Percentiles rank a stretch among this genome's conserved stretches.
Conservation (phyloP, 495 filamentous ascomycete species). For the Penicillium manginii region DNA sequence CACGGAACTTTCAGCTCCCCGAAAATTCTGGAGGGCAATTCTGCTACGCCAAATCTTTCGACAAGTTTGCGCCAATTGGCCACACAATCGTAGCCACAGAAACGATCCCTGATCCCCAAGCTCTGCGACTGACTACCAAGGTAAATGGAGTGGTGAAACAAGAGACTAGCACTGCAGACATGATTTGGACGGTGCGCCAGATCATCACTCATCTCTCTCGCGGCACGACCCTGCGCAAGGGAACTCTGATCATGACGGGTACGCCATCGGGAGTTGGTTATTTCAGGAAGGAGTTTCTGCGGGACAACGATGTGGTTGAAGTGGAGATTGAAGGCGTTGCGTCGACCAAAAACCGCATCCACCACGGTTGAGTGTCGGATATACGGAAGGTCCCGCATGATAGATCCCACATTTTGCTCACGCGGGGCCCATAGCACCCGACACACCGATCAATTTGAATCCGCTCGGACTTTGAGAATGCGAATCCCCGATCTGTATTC, state of each 20-base stretch:
- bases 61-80: conserved; percentile 76
- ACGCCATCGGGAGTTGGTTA: conserved; percentile 51
- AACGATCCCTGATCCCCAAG: conserved; percentile 60
- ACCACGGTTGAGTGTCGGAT: conserved; percentile 2
- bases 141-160: conserved; percentile 70
- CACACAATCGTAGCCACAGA: conserved; percentile 63
- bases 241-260: conserved; percentile 76
- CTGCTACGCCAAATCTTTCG: conserved; percentile 74
- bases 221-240: conserved; percentile 69
- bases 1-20: conserved; percentile 72
- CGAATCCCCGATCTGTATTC: not conserved
- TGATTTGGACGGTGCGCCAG: conserved; percentile 71
- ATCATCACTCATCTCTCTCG: conserved; percentile 69
- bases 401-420: conserved; percentile 6
- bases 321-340: conserved; percentile 46
- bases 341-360: conserved; percentile 37
- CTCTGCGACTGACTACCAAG: conserved; percentile 58
- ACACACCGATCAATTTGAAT: not conserved
- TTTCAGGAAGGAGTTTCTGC: conserved; percentile 49
- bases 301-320: conserved; percentile 56
- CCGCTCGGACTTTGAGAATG: not conserved
- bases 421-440: not conserved
- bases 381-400: conserved; percentile 3
- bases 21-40: conserved; percentile 70
- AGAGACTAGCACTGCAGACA: conserved; percentile 64